Conservation (phyloP, 305 asterid genomes). For the Euphrasia arctica region DNA sequence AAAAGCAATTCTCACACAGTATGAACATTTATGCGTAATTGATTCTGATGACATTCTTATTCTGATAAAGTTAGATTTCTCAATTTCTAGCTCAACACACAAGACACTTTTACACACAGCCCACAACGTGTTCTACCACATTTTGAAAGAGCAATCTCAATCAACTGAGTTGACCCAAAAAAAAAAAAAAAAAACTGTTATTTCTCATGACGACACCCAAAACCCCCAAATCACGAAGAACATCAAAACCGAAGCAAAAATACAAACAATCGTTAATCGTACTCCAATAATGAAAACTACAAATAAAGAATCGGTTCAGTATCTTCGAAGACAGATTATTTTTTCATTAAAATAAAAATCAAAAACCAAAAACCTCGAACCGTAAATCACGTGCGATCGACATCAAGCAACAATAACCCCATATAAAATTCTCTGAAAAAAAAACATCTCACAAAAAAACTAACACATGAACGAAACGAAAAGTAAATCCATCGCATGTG, state of each 20-base stretch:
- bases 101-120: background rate
- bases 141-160: background rate
- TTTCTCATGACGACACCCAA: conserved; percentile 10
- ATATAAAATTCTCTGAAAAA: conserved; percentile 20
- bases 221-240: conserved; percentile 6
- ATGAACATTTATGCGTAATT: too few relatives aligned
- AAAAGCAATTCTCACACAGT: too few relatives aligned
- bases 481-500: background rate
- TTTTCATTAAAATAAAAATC: background rate
- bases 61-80: background rate
- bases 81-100: background rate
- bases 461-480: background rate
- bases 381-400: conserved; percentile 20
- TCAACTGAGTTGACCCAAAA: conserved; percentile 16
- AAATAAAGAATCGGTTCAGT: too few relatives aligned
- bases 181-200: background rate
- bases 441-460: conserved; percentile 20
- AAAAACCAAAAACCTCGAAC: conserved; percentile 16
- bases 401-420: conserved; percentile 9
- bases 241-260: background rate
- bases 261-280: conserved; percentile 8
- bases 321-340: too few relatives aligned
- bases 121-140: conserved; percentile 3
- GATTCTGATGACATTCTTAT: background rate
- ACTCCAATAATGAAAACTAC: background rate